Conservation (phyloP, 176 grass and related monocot species). For the Thalia dealbata region DNA sequence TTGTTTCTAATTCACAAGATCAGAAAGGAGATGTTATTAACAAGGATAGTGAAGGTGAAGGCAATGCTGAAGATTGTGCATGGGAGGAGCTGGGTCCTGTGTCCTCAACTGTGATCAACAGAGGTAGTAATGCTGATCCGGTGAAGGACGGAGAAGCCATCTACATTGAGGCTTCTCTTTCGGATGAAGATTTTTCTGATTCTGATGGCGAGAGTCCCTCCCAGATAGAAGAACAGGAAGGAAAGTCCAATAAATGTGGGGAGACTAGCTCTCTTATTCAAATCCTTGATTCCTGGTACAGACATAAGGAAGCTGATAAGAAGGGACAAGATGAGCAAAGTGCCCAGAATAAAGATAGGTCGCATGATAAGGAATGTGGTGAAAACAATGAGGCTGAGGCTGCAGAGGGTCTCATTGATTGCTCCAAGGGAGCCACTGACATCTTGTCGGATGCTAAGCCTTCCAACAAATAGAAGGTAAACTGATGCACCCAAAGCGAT, state of each 20-base stretch:
- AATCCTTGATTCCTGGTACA: conserved; percentile 65
- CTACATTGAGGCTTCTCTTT: conserved; percentile 31
- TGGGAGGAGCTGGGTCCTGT: conserved; percentile 76
- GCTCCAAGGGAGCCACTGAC: neutral
- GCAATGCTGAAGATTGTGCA: conserved; percentile 22
- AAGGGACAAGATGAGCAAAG: conserved; percentile 7
- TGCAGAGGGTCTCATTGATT: neutral
- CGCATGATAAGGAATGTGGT: neutral
- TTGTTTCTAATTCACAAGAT: neutral
- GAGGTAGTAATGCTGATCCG: conserved; percentile 8
- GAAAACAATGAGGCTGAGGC: neutral
- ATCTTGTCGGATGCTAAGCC: neutral
- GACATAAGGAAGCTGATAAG: conserved; percentile 23
- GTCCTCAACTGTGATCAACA: conserved; percentile 5
- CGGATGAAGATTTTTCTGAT: conserved; percentile 53
- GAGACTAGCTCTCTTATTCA: conserved; percentile 44
- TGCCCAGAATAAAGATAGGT: no score
- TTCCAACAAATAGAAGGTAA: conserved; percentile 3
- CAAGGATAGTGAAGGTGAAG: conserved; percentile 26
- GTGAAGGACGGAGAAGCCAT: conserved; percentile 12
- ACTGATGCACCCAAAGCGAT: conserved; percentile 18
- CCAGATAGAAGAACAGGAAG: neutral
- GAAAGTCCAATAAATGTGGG: conserved; percentile 13
- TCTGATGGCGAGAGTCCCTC: conserved; percentile 18
- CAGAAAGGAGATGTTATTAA: conserved; percentile 17